Base-by-base conservation (phyloP, 345 rosid species). In the Moringa oleifera region DNA sequence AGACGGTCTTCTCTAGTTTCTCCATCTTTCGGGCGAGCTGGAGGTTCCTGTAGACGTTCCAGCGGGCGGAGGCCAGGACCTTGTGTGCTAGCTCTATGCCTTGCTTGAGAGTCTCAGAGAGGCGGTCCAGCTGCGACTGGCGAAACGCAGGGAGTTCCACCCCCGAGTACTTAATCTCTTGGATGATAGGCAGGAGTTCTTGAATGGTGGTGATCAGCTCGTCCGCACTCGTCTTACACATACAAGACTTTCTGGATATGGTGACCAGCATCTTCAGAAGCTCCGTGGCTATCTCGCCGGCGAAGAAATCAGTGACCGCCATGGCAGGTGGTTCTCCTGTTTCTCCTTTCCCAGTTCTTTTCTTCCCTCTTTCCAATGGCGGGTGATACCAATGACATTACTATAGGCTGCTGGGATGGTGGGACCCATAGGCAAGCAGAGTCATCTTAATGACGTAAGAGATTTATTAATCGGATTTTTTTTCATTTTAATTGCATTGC, bases 151-250 rank as follows among this genome's bases (percentile, higher is more conserved):
- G 78, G 4, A 92, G 81, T 65, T 93, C 98, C 6, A 84, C 94
- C 72, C 96, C 98, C 61, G 92, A 68, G 74, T 58, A 85, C 36
- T 87, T 86, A 53, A 85, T 85, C 77, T 92, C 96, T 0, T 21
- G 66, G 73, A 89, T 73, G 20, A 78, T 83, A 12, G 91, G 89
- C 3, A 55, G 65, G 47, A 85, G 73, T 0, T 45, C 58, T 0
- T 80, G 15, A 57, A 88, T 71, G 62, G 67, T 52, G 4, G 0
- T 1, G 1, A 53, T 67, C 55, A 90, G 80, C 0, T 72, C 65
- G 0, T 57, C 78, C 1, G 97, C 97, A 22, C 62, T 75, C 16
- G 74, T 21, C 75, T 73, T 93, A 75, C 72, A 88, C 11, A 73
- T 31, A 25, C 51, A 47, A 0, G 90, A 71, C 58, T 75, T 79